phyloP scores from a whole-genome alignment of 768 basidiomycete species.

The Russula compacta region DNA sequence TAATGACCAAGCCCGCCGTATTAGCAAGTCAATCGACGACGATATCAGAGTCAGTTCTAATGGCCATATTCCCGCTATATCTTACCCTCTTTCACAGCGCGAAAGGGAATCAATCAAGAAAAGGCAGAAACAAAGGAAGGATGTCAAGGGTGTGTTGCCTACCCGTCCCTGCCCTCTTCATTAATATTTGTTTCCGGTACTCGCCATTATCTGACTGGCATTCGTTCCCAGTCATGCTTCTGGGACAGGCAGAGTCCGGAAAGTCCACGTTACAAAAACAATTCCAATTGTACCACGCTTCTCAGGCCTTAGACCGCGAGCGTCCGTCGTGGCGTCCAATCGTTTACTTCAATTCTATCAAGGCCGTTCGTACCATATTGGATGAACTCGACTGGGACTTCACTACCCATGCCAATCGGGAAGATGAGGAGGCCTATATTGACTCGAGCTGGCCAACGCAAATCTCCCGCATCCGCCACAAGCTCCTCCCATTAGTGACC shows the following conservation, averaged over 20 bases:
- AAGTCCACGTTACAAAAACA: conserved; percentile 83
- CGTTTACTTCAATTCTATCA: conserved; percentile 43
- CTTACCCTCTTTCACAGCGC: conserved; percentile 6
- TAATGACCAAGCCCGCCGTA: conserved; percentile 36
- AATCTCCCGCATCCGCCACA: conserved; percentile 42
- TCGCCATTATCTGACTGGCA: not conserved
- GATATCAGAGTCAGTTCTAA: conserved; percentile 38
- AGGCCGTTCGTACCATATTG: conserved; percentile 21
- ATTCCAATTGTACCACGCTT: conserved; percentile 74
- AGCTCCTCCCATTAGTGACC: conserved; percentile 54
- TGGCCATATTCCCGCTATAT: not conserved
- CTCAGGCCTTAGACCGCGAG: conserved; percentile 31
- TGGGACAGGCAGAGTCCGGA: conserved; percentile 71
- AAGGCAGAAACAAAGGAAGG: conserved; percentile 37
- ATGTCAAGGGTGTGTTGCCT: conserved; percentile 43
- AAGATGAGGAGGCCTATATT: conserved; percentile 16
- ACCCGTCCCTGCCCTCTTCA: not conserved
- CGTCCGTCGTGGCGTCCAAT: conserved; percentile 36
- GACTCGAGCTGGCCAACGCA: conserved; percentile 32
- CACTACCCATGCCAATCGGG: conserved; percentile 6
- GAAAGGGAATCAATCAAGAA: conserved; percentile 43
- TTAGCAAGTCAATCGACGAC: conserved; percentile 47
- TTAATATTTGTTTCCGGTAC: not conserved
- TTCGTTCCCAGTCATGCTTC: conserved; percentile 47
- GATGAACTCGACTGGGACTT: conserved; percentile 24